phyloP scores from a whole-genome alignment of 306 rosid species.

The Vigna radiata region DNA sequence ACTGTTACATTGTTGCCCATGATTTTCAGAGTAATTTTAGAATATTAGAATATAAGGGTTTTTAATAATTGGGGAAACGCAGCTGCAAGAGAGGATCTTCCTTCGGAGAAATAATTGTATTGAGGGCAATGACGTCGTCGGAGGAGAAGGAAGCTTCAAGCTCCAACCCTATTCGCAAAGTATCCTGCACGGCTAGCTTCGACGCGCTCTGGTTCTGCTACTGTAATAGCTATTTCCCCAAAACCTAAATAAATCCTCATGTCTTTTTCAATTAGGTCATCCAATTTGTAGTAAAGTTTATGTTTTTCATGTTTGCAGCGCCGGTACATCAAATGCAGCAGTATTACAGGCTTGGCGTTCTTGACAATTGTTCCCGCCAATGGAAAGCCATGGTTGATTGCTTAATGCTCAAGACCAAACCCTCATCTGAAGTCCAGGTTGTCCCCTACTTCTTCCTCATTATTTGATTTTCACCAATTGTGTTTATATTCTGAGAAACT shows the following conservation, averaged over 20 bases:
- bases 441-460: conserved; percentile 27
- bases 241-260: not conserved
- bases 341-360: conserved; percentile 78
- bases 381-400: conserved; percentile 74
- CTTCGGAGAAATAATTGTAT: not conserved
- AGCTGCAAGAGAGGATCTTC: no score
- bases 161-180: conserved; percentile 39
- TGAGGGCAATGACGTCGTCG: conserved; percentile 41
- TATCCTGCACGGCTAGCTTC: conserved; percentile 66
- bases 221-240: conserved; percentile 47
- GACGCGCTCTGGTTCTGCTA: conserved; percentile 94
- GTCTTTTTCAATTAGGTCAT: conserved; percentile 31
- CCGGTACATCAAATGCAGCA: conserved; percentile 96
- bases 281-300: conserved; percentile 5
- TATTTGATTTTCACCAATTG: not conserved
- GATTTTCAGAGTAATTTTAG: no score
- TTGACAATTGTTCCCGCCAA: conserved; percentile 74
- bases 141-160: conserved; percentile 47
- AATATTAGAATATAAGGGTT: no score
- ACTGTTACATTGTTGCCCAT: no score
- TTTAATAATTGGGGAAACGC: no score
- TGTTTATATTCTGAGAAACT: not conserved
- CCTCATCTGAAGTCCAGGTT: conserved; percentile 68
- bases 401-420: conserved; percentile 77
- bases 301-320: conserved; percentile 57